Base-by-base conservation (phyloP, 2,329 filamentous ascomycete genomes). In the Zymoseptoria ardabiliae region DNA sequence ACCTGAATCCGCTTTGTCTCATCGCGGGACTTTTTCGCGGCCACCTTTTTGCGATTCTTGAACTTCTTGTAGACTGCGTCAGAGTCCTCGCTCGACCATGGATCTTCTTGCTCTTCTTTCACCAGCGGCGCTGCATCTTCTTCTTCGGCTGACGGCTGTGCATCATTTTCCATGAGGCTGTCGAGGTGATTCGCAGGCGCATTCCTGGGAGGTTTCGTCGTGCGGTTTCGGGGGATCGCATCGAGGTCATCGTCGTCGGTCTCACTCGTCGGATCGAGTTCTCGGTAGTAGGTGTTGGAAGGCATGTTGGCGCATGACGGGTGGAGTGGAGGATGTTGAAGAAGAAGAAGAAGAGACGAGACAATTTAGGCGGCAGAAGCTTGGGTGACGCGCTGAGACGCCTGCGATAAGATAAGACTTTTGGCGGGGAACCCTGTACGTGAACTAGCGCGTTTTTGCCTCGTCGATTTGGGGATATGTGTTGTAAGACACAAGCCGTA, bases 31-130 rank as follows among this genome's bases (percentile, higher is more conserved):
- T 77, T 77, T 22, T 78, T 78, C 1, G 77, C 77, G 4, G 73
- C 73, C 54, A 78, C 78, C 65, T 83, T 83, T 45, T 81, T 84
- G 53, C 82, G 78, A 55, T 84, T 83, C 69, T 86, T 87, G 71
- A 85, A 86, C n/a, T 80, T 79, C 49, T 82, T 75, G 63, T 90
- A 90, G 7, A 80, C 79, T 21, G 79, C 78, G 23, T 83, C 81
- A 1, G 68, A 66, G 56, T 78, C 74, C 48, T 84, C 84, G 41
- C 20, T 51, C 19, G 22, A 51, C 22, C 49, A 51, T 51, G 20
- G 49, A 51, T 21, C 22, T 51, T 51, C 22, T 22, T 20, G 49
- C 49, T 51, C 22, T 19, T 51, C 49, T n/a, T n/a, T 19, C 4
- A 41, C 35, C 35, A 11, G 35, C 35, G 1, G 35, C 35, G 11